Conservation (phyloP, 2,329 filamentous ascomycete species). For the Cytospora schulzeri region DNA sequence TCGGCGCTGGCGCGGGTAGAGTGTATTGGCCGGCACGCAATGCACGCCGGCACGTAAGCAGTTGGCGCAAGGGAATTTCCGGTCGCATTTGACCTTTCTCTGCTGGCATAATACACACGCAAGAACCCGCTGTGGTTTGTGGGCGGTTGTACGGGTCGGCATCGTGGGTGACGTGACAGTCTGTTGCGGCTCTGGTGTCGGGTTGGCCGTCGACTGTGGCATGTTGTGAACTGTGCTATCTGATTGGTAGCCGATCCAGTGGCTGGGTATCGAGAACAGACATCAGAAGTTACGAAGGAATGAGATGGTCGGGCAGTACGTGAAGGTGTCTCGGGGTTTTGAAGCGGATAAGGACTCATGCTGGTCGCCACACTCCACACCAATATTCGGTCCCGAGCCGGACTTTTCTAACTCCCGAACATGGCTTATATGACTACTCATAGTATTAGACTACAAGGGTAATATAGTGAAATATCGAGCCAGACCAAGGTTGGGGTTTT, state of each 20-base stretch:
- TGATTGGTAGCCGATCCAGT: background rate
- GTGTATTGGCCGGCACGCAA: conserved; percentile 45
- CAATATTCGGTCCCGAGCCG: background rate
- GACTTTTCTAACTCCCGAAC: background rate
- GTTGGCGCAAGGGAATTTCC: conserved; percentile 58
- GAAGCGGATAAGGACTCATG: background rate
- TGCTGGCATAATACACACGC: conserved; percentile 65
- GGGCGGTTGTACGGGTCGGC: conserved; percentile 14
- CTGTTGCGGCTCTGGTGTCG: background rate
- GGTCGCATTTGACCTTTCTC: conserved; percentile 65
- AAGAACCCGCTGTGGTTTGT: conserved; percentile 32
- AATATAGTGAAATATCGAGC: too few relatives aligned
- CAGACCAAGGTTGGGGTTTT: too few relatives aligned
- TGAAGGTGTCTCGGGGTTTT: background rate
- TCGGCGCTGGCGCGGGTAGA: conserved; percentile 42
- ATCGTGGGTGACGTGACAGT: background rate
- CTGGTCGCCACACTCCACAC: too few relatives aligned
- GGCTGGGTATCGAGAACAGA: background rate
- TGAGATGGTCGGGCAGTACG: background rate
- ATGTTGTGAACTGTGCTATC: background rate
- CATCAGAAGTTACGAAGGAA: background rate
- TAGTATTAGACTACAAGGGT: too few relatives aligned
- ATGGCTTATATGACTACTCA: too few relatives aligned
- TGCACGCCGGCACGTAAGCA: conserved; percentile 49
- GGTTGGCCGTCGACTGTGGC: background rate